Evolutionary conservation across 257 asterid species (phyloP).

Genomic region (Gardenia jasminoides): DNA sequence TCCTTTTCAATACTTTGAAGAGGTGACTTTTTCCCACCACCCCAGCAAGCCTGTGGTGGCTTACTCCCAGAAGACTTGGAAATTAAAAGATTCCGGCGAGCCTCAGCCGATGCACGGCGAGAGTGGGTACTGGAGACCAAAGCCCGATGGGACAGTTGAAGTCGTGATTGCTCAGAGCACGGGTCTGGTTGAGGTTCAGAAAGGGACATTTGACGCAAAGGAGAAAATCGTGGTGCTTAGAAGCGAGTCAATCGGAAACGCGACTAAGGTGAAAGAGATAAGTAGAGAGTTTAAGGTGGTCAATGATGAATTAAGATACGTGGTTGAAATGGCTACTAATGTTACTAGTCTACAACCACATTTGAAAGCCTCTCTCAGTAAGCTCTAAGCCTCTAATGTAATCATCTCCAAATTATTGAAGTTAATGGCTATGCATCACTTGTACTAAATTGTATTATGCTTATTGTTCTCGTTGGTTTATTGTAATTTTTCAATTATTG

Average conservation of each 20-base stretch:
- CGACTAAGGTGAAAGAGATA: constrained; percentile 73
- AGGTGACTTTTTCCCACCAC: constrained; percentile 52
- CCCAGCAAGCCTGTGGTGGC: constrained; percentile 69
- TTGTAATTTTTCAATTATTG: background rate
- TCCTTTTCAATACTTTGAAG: constrained; percentile 59
- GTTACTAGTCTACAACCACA: constrained; percentile 47
- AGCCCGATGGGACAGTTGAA: constrained; percentile 61
- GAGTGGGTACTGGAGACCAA: constrained; percentile 70
- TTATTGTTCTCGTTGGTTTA: background rate
- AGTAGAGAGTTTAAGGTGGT: constrained; percentile 46
- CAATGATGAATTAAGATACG: constrained; percentile 45
- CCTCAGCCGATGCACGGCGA: constrained; percentile 32
- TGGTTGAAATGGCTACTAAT: constrained; percentile 56
- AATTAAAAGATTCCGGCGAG: constrained; percentile 24
- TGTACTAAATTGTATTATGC: no score
- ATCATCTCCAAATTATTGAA: background rate
- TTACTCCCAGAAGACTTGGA: constrained; percentile 74
- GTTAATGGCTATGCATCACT: no score
- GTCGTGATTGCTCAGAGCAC: constrained; percentile 81
- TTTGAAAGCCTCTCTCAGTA: constrained; percentile 54
- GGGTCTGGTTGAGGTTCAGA: constrained; percentile 74
- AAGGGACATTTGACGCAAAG: constrained; percentile 51
- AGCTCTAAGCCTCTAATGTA: constrained; percentile 40
- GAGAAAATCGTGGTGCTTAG: constrained; percentile 47
- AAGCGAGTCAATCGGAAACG: constrained; percentile 63